Evolutionary conservation across 108 stramenopile species (phyloP).

Genomic region (Epithemia pelagica): DNA sequence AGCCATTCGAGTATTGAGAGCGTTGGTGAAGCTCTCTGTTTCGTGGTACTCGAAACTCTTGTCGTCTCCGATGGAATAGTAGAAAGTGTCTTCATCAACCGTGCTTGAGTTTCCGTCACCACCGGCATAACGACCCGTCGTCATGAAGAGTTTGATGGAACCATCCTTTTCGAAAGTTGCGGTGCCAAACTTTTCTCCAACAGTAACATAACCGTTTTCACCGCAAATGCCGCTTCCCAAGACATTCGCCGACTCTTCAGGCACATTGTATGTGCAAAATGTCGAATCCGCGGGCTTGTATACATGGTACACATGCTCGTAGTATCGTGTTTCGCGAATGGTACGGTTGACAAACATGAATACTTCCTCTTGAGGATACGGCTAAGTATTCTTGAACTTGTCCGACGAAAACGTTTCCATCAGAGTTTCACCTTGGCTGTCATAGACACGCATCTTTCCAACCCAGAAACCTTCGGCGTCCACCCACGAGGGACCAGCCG

Average conservation of each 20-base stretch:
- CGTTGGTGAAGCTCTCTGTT: slow-evolving; percentile 2
- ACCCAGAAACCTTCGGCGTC: slow-evolving; percentile 6
- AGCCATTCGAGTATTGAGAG: background rate
- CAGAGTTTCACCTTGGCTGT: background rate
- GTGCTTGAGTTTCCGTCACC: background rate
- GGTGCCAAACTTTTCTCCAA: background rate
- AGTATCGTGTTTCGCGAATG: background rate
- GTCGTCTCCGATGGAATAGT: background rate
- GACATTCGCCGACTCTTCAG: background rate
- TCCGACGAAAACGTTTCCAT: background rate
- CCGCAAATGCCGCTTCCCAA: slow-evolving; percentile 1
- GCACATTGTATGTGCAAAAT: background rate
- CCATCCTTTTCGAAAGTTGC: background rate
- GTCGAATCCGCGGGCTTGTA: background rate
- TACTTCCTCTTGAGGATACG: slow-evolving; percentile 2
- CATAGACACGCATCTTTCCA: background rate
- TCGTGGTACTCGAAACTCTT: background rate
- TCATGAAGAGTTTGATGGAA: background rate
- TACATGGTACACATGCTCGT: background rate
- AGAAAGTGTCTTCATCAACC: background rate
- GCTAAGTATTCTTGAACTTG: background rate
- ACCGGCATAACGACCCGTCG: background rate
- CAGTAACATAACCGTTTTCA: slow-evolving; percentile 2
- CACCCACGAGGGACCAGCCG: background rate
- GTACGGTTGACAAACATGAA: background rate